These are phyloP conservation scores for Trichophaea hybrida DNA, from an alignment of 2,329 filamentous ascomycete species.

Conservation along the genomic window DNA sequence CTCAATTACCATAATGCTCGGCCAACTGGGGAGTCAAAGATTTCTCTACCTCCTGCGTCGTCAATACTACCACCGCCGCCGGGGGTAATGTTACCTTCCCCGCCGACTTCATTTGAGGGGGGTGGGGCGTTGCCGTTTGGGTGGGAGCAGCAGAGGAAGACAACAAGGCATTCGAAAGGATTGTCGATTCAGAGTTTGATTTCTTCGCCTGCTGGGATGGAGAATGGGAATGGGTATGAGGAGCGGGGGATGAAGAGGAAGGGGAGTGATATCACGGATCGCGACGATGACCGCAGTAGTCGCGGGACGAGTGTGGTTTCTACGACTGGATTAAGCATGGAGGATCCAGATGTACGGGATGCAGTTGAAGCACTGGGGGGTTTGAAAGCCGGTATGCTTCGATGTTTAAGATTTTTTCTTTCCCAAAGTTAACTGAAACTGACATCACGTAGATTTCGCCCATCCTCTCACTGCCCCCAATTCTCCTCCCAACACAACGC, in stretches of 20 bases:
- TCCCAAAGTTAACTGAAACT: background rate
- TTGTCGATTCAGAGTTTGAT: constrained; percentile 21
- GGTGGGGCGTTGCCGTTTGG: background rate
- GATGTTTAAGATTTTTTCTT: background rate
- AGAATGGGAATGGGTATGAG: background rate
- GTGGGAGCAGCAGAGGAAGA: background rate
- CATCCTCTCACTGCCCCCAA: constrained; percentile 22
- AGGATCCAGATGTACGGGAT: constrained; percentile 52
- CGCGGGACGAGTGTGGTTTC: constrained; percentile 16
- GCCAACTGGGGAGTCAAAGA: constrained; percentile 7
- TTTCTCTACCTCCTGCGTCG: constrained; percentile 15
- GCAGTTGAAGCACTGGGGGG: constrained; percentile 65
- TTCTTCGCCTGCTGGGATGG: constrained; percentile 8
- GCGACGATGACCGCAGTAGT: constrained; percentile 11
- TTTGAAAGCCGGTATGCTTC: constrained; percentile 50
- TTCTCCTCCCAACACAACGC: constrained; percentile 30
- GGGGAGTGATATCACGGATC: constrained; percentile 10
- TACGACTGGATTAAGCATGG: constrained; percentile 32
- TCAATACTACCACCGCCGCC: background rate
- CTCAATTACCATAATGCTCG: constrained; percentile 20
- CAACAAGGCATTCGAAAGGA: background rate
- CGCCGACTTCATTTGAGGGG: background rate
- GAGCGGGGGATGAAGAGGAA: constrained; percentile 15
- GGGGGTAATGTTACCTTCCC: no score
- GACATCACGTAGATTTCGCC: constrained; percentile 3